Conservation (phyloP, 1,284 basidiomycete species). For the Puccinia hordei region DNA sequence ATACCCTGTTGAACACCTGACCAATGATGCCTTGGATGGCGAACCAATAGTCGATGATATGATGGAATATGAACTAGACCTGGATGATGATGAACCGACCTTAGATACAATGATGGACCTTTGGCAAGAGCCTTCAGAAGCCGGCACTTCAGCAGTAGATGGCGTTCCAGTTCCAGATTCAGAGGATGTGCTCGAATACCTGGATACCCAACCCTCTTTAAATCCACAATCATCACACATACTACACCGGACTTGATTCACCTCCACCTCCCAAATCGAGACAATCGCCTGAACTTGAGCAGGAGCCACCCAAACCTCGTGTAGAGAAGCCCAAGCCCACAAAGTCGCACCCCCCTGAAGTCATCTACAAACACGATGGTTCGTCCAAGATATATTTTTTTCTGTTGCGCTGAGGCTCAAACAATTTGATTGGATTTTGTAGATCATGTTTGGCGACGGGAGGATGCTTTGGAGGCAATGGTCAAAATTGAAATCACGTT, state of each 20-base stretch:
- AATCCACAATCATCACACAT: constrained; percentile 16
- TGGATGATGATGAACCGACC: constrained; percentile 26
- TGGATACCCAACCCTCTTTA: constrained; percentile 17
- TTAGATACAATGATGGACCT: constrained; percentile 4
- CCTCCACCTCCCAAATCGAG: constrained; percentile 14
- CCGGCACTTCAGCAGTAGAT: constrained; percentile 42
- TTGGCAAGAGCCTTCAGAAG: constrained; percentile 40
- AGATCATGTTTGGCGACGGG: constrained; percentile 50
- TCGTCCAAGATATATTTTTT: constrained; percentile 9
- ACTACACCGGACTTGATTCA: constrained; percentile 1
- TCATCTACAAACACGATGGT: constrained; percentile 48
- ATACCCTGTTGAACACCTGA: constrained; percentile 14
- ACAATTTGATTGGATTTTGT: neutral
- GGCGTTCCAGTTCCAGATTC: constrained; percentile 40
- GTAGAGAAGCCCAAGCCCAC: constrained; percentile 16
- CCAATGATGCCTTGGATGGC: constrained; percentile 45
- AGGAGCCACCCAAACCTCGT: constrained; percentile 6
- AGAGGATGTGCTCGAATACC: constrained; percentile 37
- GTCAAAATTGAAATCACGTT: constrained; percentile 66
- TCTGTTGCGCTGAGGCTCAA: neutral
- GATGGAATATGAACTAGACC: constrained; percentile 44
- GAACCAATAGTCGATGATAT: constrained; percentile 48
- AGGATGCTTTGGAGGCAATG: constrained; percentile 63
- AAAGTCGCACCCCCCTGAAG: constrained; percentile 12
- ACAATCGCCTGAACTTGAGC: constrained; percentile 13